Evolutionary conservation across 495 filamentous ascomycete species (phyloP).

Genomic region (Letharia columbiana): DNA sequence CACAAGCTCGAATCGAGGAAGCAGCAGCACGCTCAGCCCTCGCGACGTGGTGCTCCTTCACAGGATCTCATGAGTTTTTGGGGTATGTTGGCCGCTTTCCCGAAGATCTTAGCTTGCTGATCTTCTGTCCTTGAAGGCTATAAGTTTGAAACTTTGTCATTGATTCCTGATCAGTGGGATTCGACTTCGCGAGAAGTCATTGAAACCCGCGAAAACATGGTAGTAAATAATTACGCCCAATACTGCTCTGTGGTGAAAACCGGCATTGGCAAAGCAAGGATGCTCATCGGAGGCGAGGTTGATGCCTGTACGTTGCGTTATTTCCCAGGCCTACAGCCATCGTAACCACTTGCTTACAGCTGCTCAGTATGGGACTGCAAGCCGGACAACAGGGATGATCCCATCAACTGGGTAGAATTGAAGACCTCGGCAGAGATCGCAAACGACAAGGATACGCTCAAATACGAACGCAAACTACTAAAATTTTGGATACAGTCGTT

Average conservation of each 20-base stretch:
- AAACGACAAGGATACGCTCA: conserved; percentile 54
- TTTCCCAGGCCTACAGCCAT: neutral
- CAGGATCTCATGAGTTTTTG: conserved; percentile 60
- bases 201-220: conserved; percentile 57
- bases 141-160: conserved; percentile 85
- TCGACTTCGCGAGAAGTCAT: conserved; percentile 63
- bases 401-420: conserved; percentile 87
- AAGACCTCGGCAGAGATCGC: conserved; percentile 75
- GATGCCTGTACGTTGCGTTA: conserved; percentile 58
- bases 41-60: conserved; percentile 48
- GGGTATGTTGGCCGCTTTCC: conserved; percentile 34
- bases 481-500: conserved; percentile 98
- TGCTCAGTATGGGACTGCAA: conserved; percentile 72
- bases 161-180: conserved; percentile 65
- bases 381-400: conserved; percentile 51
- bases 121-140: conserved; percentile 51
- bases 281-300: conserved; percentile 90
- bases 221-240: conserved; percentile 81
- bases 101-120: neutral
- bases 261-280: conserved; percentile 59
- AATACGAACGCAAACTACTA: conserved; percentile 80
- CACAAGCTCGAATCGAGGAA: conserved; percentile 51
- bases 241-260: conserved; percentile 91
- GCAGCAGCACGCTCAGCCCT: conserved; percentile 42
- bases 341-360: conserved; percentile 1